phyloP scores from a whole-genome alignment of 2,329 filamentous ascomycete genomes.

The Tothia fuscella region DNA sequence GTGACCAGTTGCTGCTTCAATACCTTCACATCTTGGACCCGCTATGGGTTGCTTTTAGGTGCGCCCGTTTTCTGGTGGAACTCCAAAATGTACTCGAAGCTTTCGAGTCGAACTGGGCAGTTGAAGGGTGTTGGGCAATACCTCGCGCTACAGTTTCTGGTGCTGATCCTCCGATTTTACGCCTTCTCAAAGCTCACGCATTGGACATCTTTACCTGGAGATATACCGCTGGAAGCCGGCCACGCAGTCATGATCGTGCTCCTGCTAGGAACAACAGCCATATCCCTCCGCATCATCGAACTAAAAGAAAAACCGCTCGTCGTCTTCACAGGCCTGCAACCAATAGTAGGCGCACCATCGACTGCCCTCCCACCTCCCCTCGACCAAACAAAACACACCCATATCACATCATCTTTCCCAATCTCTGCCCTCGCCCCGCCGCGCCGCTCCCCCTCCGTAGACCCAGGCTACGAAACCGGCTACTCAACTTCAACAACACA shows the following conservation, averaged over 20 bases:
- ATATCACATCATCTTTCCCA: constrained; percentile 6
- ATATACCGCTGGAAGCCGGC: constrained; percentile 31
- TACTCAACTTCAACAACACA: constrained; percentile 16
- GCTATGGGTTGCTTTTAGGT: constrained; percentile 34
- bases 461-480: no score
- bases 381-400: not conserved
- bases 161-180: constrained; percentile 43
- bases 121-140: constrained; percentile 51
- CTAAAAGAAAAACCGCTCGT: constrained; percentile 31
- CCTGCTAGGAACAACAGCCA: constrained; percentile 25
- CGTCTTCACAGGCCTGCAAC: constrained; percentile 8
- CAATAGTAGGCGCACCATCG: constrained; percentile 14
- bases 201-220: constrained; percentile 12
- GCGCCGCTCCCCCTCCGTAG: no score
- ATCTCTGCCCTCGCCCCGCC: constrained; percentile 9
- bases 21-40: constrained; percentile 15
- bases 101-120: constrained; percentile 40
- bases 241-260: constrained; percentile 45
- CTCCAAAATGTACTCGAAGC: constrained; percentile 50
- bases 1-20: constrained; percentile 17
- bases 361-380: constrained; percentile 14
- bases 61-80: constrained; percentile 55
- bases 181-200: constrained; percentile 22
- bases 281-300: constrained; percentile 42
- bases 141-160: constrained; percentile 52